phyloP scores from a whole-genome alignment of 495 filamentous ascomycete genomes.

The Aspergillus affinis region DNA sequence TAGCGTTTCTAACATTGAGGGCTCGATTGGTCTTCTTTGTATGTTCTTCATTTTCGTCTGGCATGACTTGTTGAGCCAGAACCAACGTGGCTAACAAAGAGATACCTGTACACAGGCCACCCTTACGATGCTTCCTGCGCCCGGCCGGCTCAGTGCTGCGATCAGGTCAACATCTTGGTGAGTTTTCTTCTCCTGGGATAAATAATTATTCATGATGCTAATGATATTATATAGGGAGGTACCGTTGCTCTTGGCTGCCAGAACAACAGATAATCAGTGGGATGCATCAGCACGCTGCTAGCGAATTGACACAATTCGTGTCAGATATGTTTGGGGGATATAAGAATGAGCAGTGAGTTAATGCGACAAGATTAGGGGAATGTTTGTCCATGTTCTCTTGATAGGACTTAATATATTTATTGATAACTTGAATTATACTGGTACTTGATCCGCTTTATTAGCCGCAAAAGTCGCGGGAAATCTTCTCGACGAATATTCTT shows the following conservation, averaged over 20 bases:
- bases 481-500: no score
- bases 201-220: slow-evolving; percentile 3
- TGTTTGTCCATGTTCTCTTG: no score
- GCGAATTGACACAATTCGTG: no score
- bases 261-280: not conserved
- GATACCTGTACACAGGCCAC: slow-evolving; percentile 25
- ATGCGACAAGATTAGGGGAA: no score
- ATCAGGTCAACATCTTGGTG: slow-evolving; percentile 38
- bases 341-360: no score
- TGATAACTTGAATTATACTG: not conserved
- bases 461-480: no score
- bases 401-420: no score
- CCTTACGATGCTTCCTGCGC: slow-evolving; percentile 26
- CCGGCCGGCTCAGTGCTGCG: slow-evolving; percentile 33
- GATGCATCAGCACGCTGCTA: no score
- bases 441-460: no score
- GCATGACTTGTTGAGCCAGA: not conserved
- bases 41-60: slow-evolving; percentile 8
- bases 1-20: slow-evolving; percentile 76
- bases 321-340: no score
- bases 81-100: not conserved
- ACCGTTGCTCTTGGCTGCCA: slow-evolving; percentile 29
- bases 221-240: slow-evolving; percentile 17
- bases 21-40: slow-evolving; percentile 38
- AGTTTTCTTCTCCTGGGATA: slow-evolving; percentile 6